phyloP scores from a whole-genome alignment of 768 basidiomycete species.

The Artomyces pyxidatus region DNA sequence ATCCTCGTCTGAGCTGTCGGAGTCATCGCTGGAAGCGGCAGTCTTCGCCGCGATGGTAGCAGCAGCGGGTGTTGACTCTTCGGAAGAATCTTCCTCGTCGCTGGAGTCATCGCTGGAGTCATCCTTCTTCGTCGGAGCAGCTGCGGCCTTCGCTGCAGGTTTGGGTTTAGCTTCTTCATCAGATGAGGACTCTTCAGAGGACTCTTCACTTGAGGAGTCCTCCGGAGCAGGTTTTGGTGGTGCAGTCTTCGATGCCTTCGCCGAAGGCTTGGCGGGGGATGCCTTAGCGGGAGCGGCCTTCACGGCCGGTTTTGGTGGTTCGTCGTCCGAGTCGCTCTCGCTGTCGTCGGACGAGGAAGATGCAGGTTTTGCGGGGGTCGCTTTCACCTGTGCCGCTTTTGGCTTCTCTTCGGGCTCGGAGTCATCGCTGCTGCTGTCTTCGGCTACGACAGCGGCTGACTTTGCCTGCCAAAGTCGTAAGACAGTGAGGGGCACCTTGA shows the following conservation, averaged over 20 bases:
- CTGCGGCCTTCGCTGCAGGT: constrained; percentile 4
- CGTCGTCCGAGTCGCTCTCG: constrained; percentile 1
- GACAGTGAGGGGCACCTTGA: too few species aligned
- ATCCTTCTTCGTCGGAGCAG: constrained; percentile 17
- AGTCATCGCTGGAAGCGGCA: constrained; percentile 22
- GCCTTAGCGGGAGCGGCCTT: constrained; percentile 18
- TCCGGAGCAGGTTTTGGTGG: constrained; percentile 8
- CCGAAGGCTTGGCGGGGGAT: constrained; percentile 25
- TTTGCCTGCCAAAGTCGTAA: constrained; percentile 9
- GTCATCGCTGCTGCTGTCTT: constrained; percentile 19
- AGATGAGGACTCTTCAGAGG: constrained; percentile 19
- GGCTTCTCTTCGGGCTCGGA: constrained; percentile 32
- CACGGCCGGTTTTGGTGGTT: constrained; percentile 2
- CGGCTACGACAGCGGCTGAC: constrained; percentile 16
- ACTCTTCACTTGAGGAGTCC: constrained; percentile 22
- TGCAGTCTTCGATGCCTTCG: constrained; percentile 4
- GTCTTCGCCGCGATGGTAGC: constrained; percentile 12
- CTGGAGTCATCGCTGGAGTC: constrained; percentile 18
- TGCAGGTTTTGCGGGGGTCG: constrained; percentile 16
- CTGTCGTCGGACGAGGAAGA: constrained; percentile 19
- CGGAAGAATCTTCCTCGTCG: constrained; percentile 17
- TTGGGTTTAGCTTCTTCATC: constrained; percentile 16
- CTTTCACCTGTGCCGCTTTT: constrained; percentile 29
- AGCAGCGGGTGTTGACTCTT: constrained; percentile 2
- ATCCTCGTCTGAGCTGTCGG: constrained; percentile 28